Evolutionary conservation across 176 grass and related monocot species (phyloP).

Genomic region (Aegilops sharonensis): DNA sequence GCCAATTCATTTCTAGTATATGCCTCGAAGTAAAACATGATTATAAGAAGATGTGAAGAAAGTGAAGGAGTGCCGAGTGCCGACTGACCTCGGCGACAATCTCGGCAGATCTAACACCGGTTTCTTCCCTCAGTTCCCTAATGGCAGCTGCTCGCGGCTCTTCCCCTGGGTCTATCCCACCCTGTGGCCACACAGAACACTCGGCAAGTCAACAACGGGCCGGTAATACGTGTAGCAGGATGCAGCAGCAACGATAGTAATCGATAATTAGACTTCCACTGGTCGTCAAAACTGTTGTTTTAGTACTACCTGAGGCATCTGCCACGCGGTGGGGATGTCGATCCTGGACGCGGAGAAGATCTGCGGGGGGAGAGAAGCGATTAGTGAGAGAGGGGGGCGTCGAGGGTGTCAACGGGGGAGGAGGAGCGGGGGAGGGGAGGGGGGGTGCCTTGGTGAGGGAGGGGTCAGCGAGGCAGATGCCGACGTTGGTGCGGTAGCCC

Average conservation of each 20-base stretch:
- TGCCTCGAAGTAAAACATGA: not conserved
- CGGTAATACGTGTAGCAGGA: not conserved
- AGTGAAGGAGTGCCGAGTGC: not conserved
- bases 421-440: not conserved
- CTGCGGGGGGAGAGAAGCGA: not conserved
- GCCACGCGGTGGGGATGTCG: constrained; percentile 79
- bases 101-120: constrained; percentile 77
- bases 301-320: constrained; percentile 82
- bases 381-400: not conserved
- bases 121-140: constrained; percentile 88
- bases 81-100: constrained; percentile 67
- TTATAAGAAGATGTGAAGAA: not conserved
- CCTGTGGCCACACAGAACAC: constrained; percentile 16
- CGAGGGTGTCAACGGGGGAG: not conserved
- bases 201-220: not conserved
- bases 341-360: constrained; percentile 87
- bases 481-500: constrained; percentile 87
- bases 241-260: not conserved
- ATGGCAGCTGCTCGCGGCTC: constrained; percentile 64
- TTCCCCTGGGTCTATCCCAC: constrained; percentile 79
- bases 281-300: too few relatives aligned
- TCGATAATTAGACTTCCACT: not conserved
- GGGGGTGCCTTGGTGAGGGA: constrained; percentile 61
- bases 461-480: constrained; percentile 83
- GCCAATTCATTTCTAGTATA: not conserved